These are phyloP conservation scores for Thelephora ganbajun DNA, from an alignment of 768 basidiomycete species.

Conservation along the genomic window DNA sequence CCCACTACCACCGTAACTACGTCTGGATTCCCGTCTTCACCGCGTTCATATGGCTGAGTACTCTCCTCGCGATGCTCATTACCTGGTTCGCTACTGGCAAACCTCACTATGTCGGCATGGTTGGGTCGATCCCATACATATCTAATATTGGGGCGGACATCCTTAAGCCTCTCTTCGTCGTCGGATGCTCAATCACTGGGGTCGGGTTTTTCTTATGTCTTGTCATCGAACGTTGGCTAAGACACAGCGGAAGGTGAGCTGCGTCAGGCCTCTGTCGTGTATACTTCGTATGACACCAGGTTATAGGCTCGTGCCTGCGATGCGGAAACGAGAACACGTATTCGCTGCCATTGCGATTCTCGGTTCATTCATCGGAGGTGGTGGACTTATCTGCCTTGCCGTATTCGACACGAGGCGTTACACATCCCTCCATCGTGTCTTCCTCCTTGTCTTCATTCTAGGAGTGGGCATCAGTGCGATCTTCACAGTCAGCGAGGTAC, in stretches of 20 bases:
- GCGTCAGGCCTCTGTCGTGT: not conserved
- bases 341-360: slow-evolving; percentile 44
- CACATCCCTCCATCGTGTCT: slow-evolving; percentile 36
- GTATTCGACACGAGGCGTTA: slow-evolving; percentile 55
- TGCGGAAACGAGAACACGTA: slow-evolving; percentile 41
- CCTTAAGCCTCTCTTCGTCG: slow-evolving; percentile 65
- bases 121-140: slow-evolving; percentile 54
- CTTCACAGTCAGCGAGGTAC: slow-evolving; percentile 58
- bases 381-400: slow-evolving; percentile 54
- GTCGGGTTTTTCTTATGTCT: slow-evolving; percentile 48
- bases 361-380: slow-evolving; percentile 46
- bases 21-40: slow-evolving; percentile 50
- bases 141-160: slow-evolving; percentile 64
- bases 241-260: slow-evolving; percentile 46
- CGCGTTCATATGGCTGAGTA: slow-evolving; percentile 58
- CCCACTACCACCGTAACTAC: slow-evolving; percentile 41
- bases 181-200: slow-evolving; percentile 49
- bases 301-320: slow-evolving; percentile 40
- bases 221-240: slow-evolving; percentile 43
- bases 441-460: slow-evolving; percentile 59
- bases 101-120: slow-evolving; percentile 41
- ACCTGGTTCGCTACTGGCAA: slow-evolving; percentile 57
- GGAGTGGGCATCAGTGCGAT: slow-evolving; percentile 62
- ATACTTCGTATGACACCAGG: not conserved
- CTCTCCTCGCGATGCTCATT: slow-evolving; percentile 54